Conservation (phyloP, 345 rosid genomes). For the rapeseed (Brassica napus) region DNA sequence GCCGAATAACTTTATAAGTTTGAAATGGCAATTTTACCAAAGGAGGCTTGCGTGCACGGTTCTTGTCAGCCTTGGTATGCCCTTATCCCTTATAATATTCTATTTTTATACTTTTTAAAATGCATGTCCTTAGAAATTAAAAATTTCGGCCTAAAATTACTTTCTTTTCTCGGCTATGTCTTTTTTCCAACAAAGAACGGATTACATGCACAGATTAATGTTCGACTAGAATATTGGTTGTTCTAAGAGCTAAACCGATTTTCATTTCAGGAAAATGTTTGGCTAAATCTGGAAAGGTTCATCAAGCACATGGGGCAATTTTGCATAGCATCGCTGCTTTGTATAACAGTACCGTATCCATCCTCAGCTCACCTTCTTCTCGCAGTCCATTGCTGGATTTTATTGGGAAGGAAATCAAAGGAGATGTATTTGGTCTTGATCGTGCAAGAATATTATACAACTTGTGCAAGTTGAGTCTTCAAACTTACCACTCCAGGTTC, state of each 20-base stretch:
- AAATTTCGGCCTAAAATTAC: neutral
- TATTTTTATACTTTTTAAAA: too few relatives aligned
- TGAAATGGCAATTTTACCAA: neutral
- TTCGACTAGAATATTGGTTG: neutral
- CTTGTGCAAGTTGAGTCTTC: neutral
- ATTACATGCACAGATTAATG: neutral
- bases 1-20: neutral
- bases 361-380: neutral
- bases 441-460: neutral
- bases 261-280: neutral
- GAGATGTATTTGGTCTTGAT: neutral
- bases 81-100: neutral
- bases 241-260: neutral
- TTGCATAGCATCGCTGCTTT: neutral
- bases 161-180: neutral
- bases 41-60: neutral
- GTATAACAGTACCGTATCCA: neutral
- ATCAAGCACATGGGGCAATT: neutral
- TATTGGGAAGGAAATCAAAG: neutral
- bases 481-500: neutral
- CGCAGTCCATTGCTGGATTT: neutral
- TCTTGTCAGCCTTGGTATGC: neutral
- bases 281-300: neutral
- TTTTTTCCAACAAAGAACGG: neutral
- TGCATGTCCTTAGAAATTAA: too few relatives aligned